A percentile compares a stretch with the other conserved stretches of the same genome.
Evolutionary conservation across 2,329 filamentous ascomycete species (phyloP).

Genomic region (Zelopaecilomyces penicillatus): DNA sequence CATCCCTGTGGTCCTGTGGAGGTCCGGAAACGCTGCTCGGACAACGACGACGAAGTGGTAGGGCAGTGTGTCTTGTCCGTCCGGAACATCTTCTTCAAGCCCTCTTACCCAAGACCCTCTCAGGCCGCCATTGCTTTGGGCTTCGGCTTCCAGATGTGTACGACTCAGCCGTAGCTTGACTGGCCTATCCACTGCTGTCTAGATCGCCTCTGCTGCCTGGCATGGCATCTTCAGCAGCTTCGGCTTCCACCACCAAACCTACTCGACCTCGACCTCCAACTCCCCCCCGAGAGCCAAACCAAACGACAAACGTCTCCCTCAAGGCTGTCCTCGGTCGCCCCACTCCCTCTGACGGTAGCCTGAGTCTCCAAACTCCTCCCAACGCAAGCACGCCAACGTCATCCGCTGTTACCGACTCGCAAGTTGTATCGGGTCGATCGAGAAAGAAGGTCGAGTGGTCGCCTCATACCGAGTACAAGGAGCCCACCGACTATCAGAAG

Average conservation of each 20-base stretch:
- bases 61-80: too few relatives aligned
- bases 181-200: constrained; percentile 25
- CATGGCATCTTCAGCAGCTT: constrained; percentile 33
- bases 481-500: constrained; percentile 38
- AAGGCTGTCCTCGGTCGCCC: constrained; percentile 29
- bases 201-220: constrained; percentile 32
- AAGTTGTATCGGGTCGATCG: constrained; percentile 34
- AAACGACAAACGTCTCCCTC: constrained; percentile 26
- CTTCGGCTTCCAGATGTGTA: too few relatives aligned
- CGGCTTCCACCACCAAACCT: constrained; percentile 30
- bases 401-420: constrained; percentile 31
- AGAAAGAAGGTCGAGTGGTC: constrained; percentile 53
- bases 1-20: too few relatives aligned
- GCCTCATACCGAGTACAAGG: constrained; percentile 46
- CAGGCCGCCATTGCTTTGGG: too few relatives aligned
- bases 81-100: too few relatives aligned
- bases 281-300: constrained; percentile 49
- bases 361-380: constrained; percentile 43
- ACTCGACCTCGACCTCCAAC: constrained; percentile 56
- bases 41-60: too few relatives aligned
- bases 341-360: constrained; percentile 27
- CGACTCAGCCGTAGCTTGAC: neutral
- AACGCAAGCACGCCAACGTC: constrained; percentile 37
- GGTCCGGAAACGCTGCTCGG: too few relatives aligned
- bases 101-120: too few relatives aligned